Conservation (phyloP, 1,139 yeast genomes). For the Debaryomyces nepalensis region DNA sequence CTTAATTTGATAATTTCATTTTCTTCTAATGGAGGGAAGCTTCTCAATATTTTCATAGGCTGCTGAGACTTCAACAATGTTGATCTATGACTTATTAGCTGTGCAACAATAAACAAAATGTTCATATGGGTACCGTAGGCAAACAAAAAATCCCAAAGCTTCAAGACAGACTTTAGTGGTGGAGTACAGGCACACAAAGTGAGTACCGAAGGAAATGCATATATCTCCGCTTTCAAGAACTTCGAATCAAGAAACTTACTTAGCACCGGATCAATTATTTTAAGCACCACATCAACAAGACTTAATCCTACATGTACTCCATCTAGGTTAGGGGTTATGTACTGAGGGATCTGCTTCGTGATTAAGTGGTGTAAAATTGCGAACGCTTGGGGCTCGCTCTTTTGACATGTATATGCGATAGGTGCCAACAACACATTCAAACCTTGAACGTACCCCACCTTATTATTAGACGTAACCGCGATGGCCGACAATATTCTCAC, state of each 20-base stretch:
- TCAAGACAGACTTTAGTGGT: slow-evolving; percentile 73
- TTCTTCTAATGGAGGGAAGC: slow-evolving; percentile 74
- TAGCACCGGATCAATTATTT: slow-evolving; percentile 74
- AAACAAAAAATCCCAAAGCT: slow-evolving; percentile 87
- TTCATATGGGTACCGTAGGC: slow-evolving; percentile 94
- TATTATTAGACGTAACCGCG: slow-evolving; percentile 55
- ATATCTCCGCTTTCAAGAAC: slow-evolving; percentile 77
- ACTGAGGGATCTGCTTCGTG: slow-evolving; percentile 70
- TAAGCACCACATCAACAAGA: slow-evolving; percentile 70
- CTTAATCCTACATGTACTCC: slow-evolving; percentile 84
- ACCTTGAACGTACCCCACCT: slow-evolving; percentile 80
- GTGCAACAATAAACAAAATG: slow-evolving; percentile 83
- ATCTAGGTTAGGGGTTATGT: slow-evolving; percentile 73
- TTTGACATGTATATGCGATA: slow-evolving; percentile 67
- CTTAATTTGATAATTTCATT: slow-evolving; percentile 78
- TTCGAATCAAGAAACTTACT: slow-evolving; percentile 64
- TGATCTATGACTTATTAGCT: slow-evolving; percentile 70
- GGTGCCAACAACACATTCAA: slow-evolving; percentile 91
- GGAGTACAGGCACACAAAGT: slow-evolving; percentile 92
- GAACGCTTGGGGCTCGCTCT: slow-evolving; percentile 87
- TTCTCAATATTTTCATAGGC: slow-evolving; percentile 78
- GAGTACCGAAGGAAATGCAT: slow-evolving; percentile 86
- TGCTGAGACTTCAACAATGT: slow-evolving; percentile 58
- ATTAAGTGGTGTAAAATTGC: slow-evolving; percentile 66
- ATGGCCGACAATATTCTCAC: slow-evolving; percentile 74